Evolutionary conservation across 805 yeast species (phyloP).

Genomic region (Candida broadrunensis): DNA sequence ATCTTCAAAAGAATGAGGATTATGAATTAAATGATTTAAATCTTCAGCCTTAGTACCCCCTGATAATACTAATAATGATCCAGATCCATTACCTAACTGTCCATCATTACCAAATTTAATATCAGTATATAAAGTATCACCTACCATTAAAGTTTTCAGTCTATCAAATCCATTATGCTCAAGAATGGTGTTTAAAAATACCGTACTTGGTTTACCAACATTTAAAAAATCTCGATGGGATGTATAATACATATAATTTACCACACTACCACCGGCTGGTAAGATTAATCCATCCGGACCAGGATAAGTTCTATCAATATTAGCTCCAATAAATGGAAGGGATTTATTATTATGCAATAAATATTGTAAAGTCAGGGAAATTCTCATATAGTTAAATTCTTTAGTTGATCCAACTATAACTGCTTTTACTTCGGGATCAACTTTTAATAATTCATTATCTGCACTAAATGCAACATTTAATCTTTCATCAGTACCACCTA

Average conservation of each 20-base stretch:
- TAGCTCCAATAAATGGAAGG: constrained; percentile 37
- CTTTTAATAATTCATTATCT: constrained; percentile 21
- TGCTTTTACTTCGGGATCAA: constrained; percentile 38
- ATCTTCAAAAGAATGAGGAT: constrained; percentile 5
- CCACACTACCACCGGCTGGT: constrained; percentile 43
- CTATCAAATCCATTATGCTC: constrained; percentile 22
- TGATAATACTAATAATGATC: constrained; percentile 31
- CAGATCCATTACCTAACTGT: constrained; percentile 24
- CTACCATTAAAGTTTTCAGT: constrained; percentile 34
- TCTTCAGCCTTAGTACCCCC: constrained; percentile 33
- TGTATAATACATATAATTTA: constrained; percentile 34
- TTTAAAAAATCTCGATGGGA: constrained; percentile 28
- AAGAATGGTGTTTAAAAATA: constrained; percentile 28
- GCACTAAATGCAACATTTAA: constrained; percentile 24
- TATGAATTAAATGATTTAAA: constrained; percentile 12
- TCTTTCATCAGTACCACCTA: constrained; percentile 31
- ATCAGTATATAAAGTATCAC: constrained; percentile 42
- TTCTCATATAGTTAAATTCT: constrained; percentile 33
- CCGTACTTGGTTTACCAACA: constrained; percentile 37
- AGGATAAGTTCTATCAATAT: constrained; percentile 40
- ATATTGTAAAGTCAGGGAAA: constrained; percentile 36
- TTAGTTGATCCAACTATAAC: constrained; percentile 40
- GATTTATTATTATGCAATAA: constrained; percentile 26
- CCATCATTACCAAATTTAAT: constrained; percentile 44
- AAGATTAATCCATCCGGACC: constrained; percentile 34